Conservation (phyloP, 2,329 filamentous ascomycete species). For the Arthrobotrys pseudoclavata region DNA sequence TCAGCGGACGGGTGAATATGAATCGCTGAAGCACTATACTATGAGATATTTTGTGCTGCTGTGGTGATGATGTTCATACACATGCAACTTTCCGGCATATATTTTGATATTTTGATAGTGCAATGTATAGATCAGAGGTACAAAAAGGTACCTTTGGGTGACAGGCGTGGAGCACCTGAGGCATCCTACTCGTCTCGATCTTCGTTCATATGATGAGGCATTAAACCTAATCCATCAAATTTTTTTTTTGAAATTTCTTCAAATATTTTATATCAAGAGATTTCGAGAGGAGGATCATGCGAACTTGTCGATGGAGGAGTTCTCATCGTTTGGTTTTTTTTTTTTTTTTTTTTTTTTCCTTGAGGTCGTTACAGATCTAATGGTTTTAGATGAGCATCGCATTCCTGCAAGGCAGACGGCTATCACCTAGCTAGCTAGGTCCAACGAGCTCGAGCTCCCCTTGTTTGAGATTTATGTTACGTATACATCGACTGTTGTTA, state of each 20-base stretch:
- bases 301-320: constrained; percentile 37
- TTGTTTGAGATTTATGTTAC: constrained; percentile 17
- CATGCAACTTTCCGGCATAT: constrained; percentile 15
- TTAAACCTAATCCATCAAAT: constrained; percentile 36
- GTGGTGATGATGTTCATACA: constrained; percentile 20
- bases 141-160: constrained; percentile 39
- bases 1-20: neutral
- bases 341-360: neutral
- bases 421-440: neutral
- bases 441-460: constrained; percentile 36
- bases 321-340: constrained; percentile 1
- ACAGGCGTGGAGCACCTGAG: constrained; percentile 20
- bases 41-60: constrained; percentile 58
- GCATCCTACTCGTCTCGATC: constrained; percentile 29
- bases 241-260: constrained; percentile 14
- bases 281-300: constrained; percentile 34
- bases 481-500: constrained; percentile 18
- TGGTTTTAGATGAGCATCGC: constrained; percentile 19
- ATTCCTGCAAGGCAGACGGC: constrained; percentile 28
- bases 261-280: neutral
- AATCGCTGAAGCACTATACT: constrained; percentile 10
- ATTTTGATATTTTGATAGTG: constrained; percentile 1
- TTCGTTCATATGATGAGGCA: constrained; percentile 56
- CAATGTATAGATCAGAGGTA: constrained; percentile 31
- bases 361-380: constrained; percentile 10